These are phyloP conservation scores for Coccomyxa sp. DNA, from an alignment of 139 green algal species.

Conservation along the genomic window DNA sequence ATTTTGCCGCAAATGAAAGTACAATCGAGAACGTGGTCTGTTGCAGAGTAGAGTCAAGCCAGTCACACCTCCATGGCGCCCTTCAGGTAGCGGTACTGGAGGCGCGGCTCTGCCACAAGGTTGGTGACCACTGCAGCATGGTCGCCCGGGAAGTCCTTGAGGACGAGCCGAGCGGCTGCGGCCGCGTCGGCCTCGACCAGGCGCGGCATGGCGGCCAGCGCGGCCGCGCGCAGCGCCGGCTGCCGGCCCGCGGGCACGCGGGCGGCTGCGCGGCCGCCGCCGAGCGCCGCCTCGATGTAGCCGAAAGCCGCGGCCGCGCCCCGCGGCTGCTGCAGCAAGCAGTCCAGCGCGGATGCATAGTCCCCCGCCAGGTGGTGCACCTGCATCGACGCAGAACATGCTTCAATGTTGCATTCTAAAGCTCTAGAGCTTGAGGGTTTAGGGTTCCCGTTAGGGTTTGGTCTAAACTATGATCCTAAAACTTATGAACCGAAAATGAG, in stretches of 20 bases:
- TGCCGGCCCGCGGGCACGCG: neutral
- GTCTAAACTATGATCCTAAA: too few relatives aligned
- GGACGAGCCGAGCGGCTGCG: constrained; percentile 13
- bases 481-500: too few relatives aligned
- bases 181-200: neutral
- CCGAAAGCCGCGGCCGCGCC: constrained; percentile 20
- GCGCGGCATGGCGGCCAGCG: constrained; percentile 6
- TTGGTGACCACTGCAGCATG: constrained; percentile 24
- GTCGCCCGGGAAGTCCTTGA: constrained; percentile 27
- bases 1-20: too few relatives aligned
- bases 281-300: constrained; percentile 18
- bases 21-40: too few relatives aligned
- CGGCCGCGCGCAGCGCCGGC: constrained; percentile 6
- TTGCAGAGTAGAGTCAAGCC: too few relatives aligned
- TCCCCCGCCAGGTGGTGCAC: constrained; percentile 19
- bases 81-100: constrained; percentile 35
- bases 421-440: too few relatives aligned
- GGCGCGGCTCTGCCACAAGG: constrained; percentile 18
- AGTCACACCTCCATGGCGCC: constrained; percentile 12
- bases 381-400: neutral
- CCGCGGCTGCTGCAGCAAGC: constrained; percentile 8
- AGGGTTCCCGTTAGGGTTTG: too few relatives aligned
- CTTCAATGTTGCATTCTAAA: too few relatives aligned
- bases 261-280: constrained; percentile 21
- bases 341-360: constrained; percentile 20